A percentile compares a stretch with the other conserved stretches of the same genome.
phyloP scores from a whole-genome alignment of 345 rosid species.

The Brassica juncea region DNA sequence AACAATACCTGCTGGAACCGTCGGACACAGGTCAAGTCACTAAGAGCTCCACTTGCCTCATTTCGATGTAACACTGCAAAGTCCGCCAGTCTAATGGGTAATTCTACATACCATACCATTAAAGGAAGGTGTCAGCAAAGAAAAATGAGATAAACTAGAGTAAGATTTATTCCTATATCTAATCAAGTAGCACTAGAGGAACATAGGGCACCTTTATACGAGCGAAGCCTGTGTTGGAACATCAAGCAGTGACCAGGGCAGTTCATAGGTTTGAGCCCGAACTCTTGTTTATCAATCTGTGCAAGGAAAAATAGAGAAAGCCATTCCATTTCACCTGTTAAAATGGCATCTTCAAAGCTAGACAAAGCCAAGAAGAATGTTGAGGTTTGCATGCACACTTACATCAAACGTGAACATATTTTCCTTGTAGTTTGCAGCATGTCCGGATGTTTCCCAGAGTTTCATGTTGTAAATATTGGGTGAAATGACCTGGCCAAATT shows the following conservation, averaged over 20 bases:
- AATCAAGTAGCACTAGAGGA: neutral
- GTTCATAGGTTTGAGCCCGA: slow-evolving; percentile 98
- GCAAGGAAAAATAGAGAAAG: neutral
- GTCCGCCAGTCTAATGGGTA: slow-evolving; percentile 93
- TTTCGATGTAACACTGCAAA: slow-evolving; percentile 96
- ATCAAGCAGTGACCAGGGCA: slow-evolving; percentile 98
- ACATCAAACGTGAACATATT: slow-evolving; percentile 96
- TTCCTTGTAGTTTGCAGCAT: slow-evolving; percentile 95
- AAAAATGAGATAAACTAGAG: neutral
- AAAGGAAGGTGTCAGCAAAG: slow-evolving; percentile 11
- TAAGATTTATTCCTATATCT: neutral
- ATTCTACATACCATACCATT: slow-evolving; percentile 52
- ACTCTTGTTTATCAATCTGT: slow-evolving; percentile 94
- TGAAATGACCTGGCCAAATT: slow-evolving; percentile 67
- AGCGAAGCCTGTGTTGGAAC: slow-evolving; percentile 84
- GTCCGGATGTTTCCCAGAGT: slow-evolving; percentile 98
- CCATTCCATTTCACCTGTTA: neutral
- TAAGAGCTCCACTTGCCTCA: slow-evolving; percentile 98
- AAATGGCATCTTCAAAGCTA: neutral
- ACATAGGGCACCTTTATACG: slow-evolving; percentile 66
- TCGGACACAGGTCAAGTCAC: slow-evolving; percentile 91
- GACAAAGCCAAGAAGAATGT: neutral
- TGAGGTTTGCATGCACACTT: slow-evolving; percentile 33
- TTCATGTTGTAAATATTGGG: slow-evolving; percentile 94
- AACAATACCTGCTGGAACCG: slow-evolving; percentile 93